Evolutionary conservation across 495 filamentous ascomycete species (phyloP).

Genomic region (Paragyromitra xinjiangensis): DNA sequence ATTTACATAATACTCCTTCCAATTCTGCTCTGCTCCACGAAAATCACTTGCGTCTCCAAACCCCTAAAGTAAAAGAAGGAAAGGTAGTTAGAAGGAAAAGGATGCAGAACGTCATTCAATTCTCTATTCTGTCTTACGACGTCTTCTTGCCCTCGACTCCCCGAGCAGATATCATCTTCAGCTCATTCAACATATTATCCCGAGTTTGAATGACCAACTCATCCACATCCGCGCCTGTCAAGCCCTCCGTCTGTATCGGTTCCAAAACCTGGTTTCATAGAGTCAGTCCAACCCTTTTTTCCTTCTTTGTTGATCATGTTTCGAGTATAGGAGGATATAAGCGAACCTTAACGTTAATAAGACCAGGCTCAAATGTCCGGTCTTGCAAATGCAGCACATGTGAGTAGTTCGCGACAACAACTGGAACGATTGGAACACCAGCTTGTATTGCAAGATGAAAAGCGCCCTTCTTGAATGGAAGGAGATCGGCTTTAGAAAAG

Average conservation of each 20-base stretch:
- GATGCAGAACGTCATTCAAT: neutral
- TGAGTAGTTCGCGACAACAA: constrained; percentile 87
- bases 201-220: constrained; percentile 73
- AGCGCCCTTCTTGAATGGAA: constrained; percentile 97
- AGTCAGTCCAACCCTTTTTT: constrained; percentile 59
- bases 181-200: constrained; percentile 80
- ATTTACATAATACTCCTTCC: neutral
- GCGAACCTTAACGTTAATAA: constrained; percentile 81
- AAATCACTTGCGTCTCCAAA: constrained; percentile 11
- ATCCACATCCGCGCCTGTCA: constrained; percentile 84
- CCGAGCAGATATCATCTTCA: constrained; percentile 65
- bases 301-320: neutral
- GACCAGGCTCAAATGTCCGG: constrained; percentile 75
- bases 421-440: constrained; percentile 87
- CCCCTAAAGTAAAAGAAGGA: neutral
- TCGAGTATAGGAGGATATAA: neutral
- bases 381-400: constrained; percentile 78
- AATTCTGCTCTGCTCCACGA: neutral
- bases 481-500: constrained; percentile 76
- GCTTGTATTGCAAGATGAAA: constrained; percentile 97
- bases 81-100: neutral
- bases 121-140: constrained; percentile 22
- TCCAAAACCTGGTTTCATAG: constrained; percentile 67
- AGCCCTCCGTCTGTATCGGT: constrained; percentile 80
- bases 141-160: constrained; percentile 38